Evolutionary conservation across 768 basidiomycete species (phyloP).

Genomic region (Polyporus arcularius): DNA sequence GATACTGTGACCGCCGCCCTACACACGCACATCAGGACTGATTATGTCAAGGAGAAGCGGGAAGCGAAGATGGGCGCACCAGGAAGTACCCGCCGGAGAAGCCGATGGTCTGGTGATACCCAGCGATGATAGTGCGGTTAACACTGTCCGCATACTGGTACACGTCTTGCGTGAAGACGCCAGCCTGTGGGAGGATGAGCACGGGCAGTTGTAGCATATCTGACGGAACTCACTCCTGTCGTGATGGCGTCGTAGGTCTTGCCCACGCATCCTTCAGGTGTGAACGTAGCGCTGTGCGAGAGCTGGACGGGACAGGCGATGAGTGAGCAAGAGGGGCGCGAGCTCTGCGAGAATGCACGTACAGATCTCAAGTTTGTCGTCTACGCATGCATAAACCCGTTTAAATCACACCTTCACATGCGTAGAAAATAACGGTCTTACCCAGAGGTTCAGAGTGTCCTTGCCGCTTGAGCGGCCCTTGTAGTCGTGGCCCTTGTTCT

Average conservation of each 20-base stretch:
- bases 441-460: conserved; percentile 31
- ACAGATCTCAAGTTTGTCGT: conserved; percentile 21
- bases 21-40: background rate
- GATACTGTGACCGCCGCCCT: conserved; percentile 35
- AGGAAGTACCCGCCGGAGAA: conserved; percentile 39
- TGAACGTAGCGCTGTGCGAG: conserved; percentile 15
- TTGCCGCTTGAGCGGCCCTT: conserved; percentile 32
- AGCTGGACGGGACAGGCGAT: conserved; percentile 10
- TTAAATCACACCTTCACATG: background rate
- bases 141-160: conserved; percentile 38
- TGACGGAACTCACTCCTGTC: conserved; percentile 27
- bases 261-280: conserved; percentile 18
- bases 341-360: background rate
- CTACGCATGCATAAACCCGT: background rate
- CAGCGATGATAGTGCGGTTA: conserved; percentile 39
- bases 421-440: background rate
- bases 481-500: conserved; percentile 38
- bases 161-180: conserved; percentile 31
- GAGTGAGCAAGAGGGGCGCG: background rate
- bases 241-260: conserved; percentile 32
- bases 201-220: background rate
- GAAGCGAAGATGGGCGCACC: conserved; percentile 14
- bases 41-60: too few relatives aligned
- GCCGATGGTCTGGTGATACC: conserved; percentile 38
- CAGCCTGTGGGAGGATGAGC: conserved; percentile 27